Percentiles rank a stretch among this genome's conserved stretches.
Conservation (phyloP, 306 rosid species). For the Cucurbita argyrosperma region DNA sequence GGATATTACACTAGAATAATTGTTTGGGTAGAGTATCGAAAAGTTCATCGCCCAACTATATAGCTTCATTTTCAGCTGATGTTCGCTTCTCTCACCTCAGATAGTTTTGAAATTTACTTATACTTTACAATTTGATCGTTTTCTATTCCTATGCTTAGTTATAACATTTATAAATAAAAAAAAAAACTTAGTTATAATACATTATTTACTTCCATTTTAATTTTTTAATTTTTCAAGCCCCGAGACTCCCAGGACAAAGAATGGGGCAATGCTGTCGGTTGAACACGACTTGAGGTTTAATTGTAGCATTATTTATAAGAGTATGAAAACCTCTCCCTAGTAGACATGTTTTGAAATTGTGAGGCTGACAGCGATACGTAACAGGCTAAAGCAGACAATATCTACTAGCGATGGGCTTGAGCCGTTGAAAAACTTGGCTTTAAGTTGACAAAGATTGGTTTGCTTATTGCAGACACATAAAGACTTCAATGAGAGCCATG, state of each 20-base stretch:
- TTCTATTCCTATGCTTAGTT: no score
- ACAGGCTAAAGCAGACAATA: no score
- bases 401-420: no score
- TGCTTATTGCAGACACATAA: conserved; percentile 42
- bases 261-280: conserved; percentile 31
- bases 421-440: not conserved
- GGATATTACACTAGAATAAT: no score
- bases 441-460: conserved; percentile 2
- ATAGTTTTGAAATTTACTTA: not conserved
- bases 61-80: not conserved
- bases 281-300: no score
- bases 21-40: not conserved
- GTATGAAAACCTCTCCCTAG: no score
- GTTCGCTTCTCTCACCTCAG: not conserved
- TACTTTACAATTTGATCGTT: not conserved
- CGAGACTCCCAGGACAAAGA: conserved; percentile 93
- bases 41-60: not conserved
- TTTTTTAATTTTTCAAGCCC: conserved; percentile 69
- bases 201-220: not conserved
- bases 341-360: no score
- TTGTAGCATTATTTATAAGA: no score
- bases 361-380: no score
- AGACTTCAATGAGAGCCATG: conserved; percentile 55
- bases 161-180: no score
- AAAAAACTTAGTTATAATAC: not conserved